Conservation (phyloP, 192 early-diverging fungal genomes). For the Mortierella alpina region DNA sequence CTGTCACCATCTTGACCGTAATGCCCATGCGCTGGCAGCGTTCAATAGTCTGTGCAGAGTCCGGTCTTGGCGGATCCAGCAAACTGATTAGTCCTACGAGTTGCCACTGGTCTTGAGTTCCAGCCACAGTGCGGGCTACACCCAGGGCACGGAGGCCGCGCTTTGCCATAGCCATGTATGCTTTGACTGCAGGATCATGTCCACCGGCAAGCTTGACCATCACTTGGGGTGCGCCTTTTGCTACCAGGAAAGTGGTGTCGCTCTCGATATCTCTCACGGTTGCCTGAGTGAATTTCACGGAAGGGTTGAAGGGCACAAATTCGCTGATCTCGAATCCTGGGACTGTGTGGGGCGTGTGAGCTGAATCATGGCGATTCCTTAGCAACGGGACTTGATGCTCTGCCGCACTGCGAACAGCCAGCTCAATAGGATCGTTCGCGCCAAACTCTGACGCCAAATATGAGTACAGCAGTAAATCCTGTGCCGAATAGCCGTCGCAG, state of each 20-base stretch:
- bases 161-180: slow-evolving; percentile 67
- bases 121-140: slow-evolving; percentile 68
- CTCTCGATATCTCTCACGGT: slow-evolving; percentile 77
- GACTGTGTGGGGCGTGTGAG: slow-evolving; percentile 63
- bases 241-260: slow-evolving; percentile 81
- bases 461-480: slow-evolving; percentile 85
- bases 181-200: slow-evolving; percentile 62
- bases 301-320: slow-evolving; percentile 92
- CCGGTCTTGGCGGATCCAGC: slow-evolving; percentile 86
- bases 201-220: slow-evolving; percentile 64
- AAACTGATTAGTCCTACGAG: slow-evolving; percentile 89
- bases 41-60: slow-evolving; percentile 87
- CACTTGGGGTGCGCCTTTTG: slow-evolving; percentile 87
- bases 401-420: slow-evolving; percentile 85
- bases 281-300: slow-evolving; percentile 88
- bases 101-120: slow-evolving; percentile 73
- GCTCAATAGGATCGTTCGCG: slow-evolving; percentile 90
- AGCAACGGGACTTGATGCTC: slow-evolving; percentile 61
- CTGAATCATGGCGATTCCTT: slow-evolving; percentile 40
- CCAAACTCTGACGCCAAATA: slow-evolving; percentile 89
- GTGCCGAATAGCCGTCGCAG: slow-evolving; percentile 69
- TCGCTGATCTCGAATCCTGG: slow-evolving; percentile 88
- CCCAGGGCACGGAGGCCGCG: slow-evolving; percentile 80
- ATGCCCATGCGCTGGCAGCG: slow-evolving; percentile 87
- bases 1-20: slow-evolving; percentile 94